phyloP scores from a whole-genome alignment of 495 filamentous ascomycete genomes.

The Penicillium psychrofluorescens region DNA sequence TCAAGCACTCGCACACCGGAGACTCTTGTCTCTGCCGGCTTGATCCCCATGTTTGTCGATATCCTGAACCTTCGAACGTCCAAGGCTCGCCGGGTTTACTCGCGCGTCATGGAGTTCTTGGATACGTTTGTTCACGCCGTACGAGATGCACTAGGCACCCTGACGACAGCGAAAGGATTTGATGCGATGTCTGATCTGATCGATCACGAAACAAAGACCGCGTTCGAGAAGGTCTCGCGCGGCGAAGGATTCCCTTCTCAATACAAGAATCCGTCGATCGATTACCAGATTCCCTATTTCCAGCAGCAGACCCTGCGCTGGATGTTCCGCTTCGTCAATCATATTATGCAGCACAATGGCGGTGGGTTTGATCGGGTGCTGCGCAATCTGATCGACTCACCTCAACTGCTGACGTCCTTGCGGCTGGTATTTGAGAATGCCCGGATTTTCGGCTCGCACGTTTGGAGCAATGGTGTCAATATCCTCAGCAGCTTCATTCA shows the following conservation, averaged over 20 bases:
- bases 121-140: slow-evolving; percentile 79
- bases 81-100: slow-evolving; percentile 74
- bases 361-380: slow-evolving; percentile 83
- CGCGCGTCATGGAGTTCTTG: slow-evolving; percentile 74
- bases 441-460: slow-evolving; percentile 72
- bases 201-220: slow-evolving; percentile 66
- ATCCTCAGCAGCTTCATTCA: slow-evolving; percentile 96
- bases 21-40: slow-evolving; percentile 73
- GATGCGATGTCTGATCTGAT: slow-evolving; percentile 82
- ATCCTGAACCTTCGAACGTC: slow-evolving; percentile 75
- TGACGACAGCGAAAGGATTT: slow-evolving; percentile 73
- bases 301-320: slow-evolving; percentile 88
- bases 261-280: slow-evolving; percentile 72
- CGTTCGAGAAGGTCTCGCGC: slow-evolving; percentile 52
- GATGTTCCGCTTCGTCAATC: slow-evolving; percentile 92
- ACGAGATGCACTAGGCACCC: slow-evolving; percentile 68
- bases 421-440: slow-evolving; percentile 76
- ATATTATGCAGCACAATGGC: slow-evolving; percentile 81
- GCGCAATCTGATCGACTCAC: slow-evolving; percentile 90
- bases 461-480: slow-evolving; percentile 88
- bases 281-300: slow-evolving; percentile 88
- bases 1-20: slow-evolving; percentile 64
- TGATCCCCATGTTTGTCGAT: slow-evolving; percentile 85
- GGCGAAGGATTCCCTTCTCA: slow-evolving; percentile 69
- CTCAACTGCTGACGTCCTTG: slow-evolving; percentile 69